These are phyloP conservation scores for Gillenia trifoliata DNA, from an alignment of 306 rosid genomes.

Conservation along the genomic window DNA sequence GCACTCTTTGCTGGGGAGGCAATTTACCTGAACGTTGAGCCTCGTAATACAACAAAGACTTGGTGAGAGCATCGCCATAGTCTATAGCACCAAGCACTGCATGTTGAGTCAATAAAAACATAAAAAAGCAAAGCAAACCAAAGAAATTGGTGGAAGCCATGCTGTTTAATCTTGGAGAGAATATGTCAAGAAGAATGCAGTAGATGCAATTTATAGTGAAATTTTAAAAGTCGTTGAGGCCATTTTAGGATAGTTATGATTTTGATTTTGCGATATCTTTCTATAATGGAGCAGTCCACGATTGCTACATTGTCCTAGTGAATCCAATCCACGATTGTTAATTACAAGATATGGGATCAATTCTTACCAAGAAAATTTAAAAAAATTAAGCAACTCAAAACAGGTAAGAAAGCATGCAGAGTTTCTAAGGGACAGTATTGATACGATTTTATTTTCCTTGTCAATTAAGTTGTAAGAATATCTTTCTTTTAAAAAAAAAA, in stretches of 20 bases:
- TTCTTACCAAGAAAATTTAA: too few relatives aligned
- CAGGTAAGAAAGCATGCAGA: too few relatives aligned
- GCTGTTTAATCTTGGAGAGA: neutral
- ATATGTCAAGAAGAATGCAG: too few relatives aligned
- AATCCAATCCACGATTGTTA: too few relatives aligned
- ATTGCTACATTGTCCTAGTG: neutral
- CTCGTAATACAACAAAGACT: slow-evolving; percentile 43
- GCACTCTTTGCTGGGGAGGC: slow-evolving; percentile 35
- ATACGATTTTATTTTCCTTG: too few relatives aligned
- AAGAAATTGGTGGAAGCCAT: neutral
- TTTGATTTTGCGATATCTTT: neutral
- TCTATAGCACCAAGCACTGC: slow-evolving; percentile 5
- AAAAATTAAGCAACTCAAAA: too few relatives aligned
- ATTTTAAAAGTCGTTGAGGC: neutral
- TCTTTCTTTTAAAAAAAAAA: too few relatives aligned
- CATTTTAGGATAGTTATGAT: neutral
- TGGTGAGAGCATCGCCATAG: slow-evolving; percentile 38
- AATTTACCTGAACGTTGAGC: slow-evolving; percentile 60
- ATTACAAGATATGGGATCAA: too few relatives aligned
- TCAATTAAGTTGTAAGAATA: too few relatives aligned
- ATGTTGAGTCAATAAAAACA: neutral
- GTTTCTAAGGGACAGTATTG: too few relatives aligned
- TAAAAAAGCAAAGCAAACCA: neutral
- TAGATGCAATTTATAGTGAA: neutral
- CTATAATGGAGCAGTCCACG: neutral